Conservation (phyloP, 2,329 filamentous ascomycete species). For the Fusarium pininemorale region DNA sequence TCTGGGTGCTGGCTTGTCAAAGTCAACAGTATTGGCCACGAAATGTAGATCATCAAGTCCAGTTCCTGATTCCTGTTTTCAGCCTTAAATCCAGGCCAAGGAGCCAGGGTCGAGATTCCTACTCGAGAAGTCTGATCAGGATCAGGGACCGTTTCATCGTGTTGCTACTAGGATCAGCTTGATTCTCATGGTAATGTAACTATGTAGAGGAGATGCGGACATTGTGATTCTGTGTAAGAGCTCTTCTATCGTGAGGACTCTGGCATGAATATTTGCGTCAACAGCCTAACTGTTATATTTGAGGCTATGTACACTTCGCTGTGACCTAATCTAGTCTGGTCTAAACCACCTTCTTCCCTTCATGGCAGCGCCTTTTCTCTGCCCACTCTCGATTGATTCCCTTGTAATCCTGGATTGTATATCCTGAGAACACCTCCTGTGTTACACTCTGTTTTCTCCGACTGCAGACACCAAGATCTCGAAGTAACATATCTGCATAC, state of each 20-base stretch:
- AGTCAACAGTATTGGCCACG: background rate
- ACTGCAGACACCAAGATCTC: background rate
- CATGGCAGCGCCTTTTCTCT: accelerated
- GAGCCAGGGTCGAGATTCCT: accelerated
- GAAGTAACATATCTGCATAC: background rate
- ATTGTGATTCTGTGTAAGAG: accelerated
- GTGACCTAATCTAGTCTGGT: too few species aligned
- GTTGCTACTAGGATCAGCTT: background rate
- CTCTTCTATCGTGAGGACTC: too few species aligned
- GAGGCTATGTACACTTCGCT: accelerated
- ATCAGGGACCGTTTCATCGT: accelerated
- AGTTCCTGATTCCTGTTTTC: accelerated
- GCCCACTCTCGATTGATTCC: background rate
- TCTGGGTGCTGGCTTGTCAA: background rate
- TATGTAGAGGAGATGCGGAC: accelerated
- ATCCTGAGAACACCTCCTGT: background rate
- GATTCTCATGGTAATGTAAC: accelerated
- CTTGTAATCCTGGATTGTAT: background rate
- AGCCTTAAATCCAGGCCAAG: background rate
- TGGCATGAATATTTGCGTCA: accelerated
- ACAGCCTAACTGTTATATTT: too few species aligned
- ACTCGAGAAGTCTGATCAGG: accelerated
- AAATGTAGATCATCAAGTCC: background rate
- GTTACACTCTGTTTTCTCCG: background rate
- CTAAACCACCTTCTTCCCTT: background rate